phyloP scores from a whole-genome alignment of 129 eudicot species.

The Ambrosia trifida region DNA sequence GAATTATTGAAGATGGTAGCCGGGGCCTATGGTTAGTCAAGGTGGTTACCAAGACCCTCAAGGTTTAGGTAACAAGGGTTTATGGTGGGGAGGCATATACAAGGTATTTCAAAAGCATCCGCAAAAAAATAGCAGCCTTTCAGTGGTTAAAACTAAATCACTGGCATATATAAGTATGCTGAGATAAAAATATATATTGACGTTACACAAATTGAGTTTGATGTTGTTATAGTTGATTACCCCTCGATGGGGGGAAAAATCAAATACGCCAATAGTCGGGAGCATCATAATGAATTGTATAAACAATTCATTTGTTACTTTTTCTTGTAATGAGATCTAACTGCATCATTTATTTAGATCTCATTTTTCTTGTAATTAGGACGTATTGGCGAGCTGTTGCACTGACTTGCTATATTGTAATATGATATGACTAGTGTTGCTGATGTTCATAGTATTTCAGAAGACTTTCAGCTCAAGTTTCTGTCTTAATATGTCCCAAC shows the following conservation, averaged over 20 bases:
- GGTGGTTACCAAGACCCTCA: conserved; percentile 3
- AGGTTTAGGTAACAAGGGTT: neutral
- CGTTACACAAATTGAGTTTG: neutral
- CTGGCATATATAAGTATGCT: neutral
- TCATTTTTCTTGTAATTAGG: too few relatives aligned
- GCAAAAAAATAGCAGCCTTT: neutral
- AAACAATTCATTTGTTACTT: neutral
- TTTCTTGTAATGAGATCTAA: neutral
- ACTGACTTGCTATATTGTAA: neutral
- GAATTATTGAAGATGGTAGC: neutral
- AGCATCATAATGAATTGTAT: neutral
- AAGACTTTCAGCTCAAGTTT: neutral
- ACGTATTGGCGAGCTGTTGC: neutral
- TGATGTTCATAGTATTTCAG: neutral
- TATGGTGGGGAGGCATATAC: neutral
- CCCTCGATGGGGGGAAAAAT: neutral
- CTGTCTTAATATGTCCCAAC: neutral
- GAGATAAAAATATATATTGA: conserved; percentile 5
- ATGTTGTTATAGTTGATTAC: neutral
- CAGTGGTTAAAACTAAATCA: neutral
- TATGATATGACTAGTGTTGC: neutral
- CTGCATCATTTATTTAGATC: too few relatives aligned
- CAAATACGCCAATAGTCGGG: neutral
- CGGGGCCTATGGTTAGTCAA: neutral
- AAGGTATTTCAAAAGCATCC: neutral